These are phyloP conservation scores for Alternaria gansuensis DNA, from an alignment of 2,329 filamentous ascomycete species.

Conservation along the genomic window DNA sequence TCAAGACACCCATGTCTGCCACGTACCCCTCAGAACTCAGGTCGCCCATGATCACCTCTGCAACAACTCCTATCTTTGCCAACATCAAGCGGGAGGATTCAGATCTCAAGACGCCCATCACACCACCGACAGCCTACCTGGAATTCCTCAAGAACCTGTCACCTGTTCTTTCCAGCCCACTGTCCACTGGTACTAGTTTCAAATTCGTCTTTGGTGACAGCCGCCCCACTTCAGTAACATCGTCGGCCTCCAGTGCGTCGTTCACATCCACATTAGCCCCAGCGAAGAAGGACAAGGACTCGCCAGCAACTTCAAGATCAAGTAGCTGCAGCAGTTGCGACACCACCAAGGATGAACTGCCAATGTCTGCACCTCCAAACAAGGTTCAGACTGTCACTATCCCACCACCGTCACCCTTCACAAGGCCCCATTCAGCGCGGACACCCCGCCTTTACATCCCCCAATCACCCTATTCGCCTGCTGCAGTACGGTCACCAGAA, in stretches of 20 bases:
- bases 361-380: conserved; percentile 56
- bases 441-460: conserved; percentile 76
- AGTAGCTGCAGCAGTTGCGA: conserved; percentile 53
- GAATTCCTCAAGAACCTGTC: conserved; percentile 90
- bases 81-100: conserved; percentile 71
- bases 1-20: conserved; percentile 68
- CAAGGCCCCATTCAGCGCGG: conserved; percentile 68
- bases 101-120: conserved; percentile 81
- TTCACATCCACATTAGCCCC: conserved; percentile 50
- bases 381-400: conserved; percentile 65
- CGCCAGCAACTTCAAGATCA: conserved; percentile 49
- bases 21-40: conserved; percentile 63
- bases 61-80: conserved; percentile 58
- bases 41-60: conserved; percentile 69
- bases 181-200: conserved; percentile 65
- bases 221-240: conserved; percentile 52
- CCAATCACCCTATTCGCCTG: conserved; percentile 74
- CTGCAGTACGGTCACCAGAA: conserved; percentile 70
- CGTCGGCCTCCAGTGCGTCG: conserved; percentile 49
- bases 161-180: conserved; percentile 73
- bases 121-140: conserved; percentile 86
- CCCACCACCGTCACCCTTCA: conserved; percentile 69
- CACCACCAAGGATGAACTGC: conserved; percentile 47
- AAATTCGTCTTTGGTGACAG: conserved; percentile 60
- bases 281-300: conserved; percentile 38